Conservation (phyloP, 768 basidiomycete species). For the Kwoniella europaea region DNA sequence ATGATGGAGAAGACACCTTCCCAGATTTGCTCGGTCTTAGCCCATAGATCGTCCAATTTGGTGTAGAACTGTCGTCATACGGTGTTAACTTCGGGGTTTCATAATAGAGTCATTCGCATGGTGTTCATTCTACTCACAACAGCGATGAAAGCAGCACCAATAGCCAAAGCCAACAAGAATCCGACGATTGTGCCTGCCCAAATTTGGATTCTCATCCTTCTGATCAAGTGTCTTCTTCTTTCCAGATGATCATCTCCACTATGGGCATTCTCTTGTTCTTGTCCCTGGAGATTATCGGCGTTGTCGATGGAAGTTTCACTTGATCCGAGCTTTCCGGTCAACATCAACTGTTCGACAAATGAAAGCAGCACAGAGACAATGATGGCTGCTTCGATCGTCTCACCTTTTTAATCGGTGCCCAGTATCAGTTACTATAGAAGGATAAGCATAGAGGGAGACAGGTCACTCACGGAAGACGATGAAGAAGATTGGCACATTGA, state of each 20-base stretch:
- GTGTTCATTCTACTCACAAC: constrained; percentile 59
- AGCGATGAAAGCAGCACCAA: constrained; percentile 90
- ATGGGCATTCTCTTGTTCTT: background rate
- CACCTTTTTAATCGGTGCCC: too few species aligned
- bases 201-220: constrained; percentile 74
- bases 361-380: constrained; percentile 90
- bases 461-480: constrained; percentile 74
- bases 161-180: constrained; percentile 75
- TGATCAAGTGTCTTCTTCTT: constrained; percentile 46
- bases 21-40: constrained; percentile 84
- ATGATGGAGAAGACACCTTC: constrained; percentile 71
- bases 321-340: constrained; percentile 41
- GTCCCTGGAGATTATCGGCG: background rate
- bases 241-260: background rate
- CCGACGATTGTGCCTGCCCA: constrained; percentile 76
- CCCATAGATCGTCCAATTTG: constrained; percentile 80
- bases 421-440: too few species aligned
- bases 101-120: background rate
- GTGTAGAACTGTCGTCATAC: constrained; percentile 73
- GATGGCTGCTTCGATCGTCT: constrained; percentile 89
- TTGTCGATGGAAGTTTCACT: constrained; percentile 1
- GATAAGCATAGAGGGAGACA: too few species aligned
- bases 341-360: constrained; percentile 75
- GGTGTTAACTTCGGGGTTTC: background rate
- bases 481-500: constrained; percentile 93